Evolutionary conservation across 495 filamentous ascomycete species (phyloP).

Genomic region (Cercophora sp.): DNA sequence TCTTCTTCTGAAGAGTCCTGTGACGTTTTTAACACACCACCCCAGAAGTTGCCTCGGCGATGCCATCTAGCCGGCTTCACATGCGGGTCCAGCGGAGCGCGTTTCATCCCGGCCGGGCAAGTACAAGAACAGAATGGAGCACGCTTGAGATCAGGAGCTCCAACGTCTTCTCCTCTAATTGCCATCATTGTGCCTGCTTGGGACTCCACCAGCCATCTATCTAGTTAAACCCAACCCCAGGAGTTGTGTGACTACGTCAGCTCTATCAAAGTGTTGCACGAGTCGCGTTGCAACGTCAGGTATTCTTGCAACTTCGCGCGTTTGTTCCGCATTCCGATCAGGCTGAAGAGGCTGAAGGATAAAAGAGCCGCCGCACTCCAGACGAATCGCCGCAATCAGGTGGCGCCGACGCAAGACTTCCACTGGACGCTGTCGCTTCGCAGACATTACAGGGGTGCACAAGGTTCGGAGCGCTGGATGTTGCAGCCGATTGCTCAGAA

Average conservation of each 20-base stretch:
- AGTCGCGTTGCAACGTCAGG: neutral
- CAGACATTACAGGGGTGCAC: conserved; percentile 13
- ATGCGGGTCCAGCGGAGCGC: conserved; percentile 1
- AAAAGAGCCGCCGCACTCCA: conserved; percentile 5
- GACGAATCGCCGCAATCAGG: conserved; percentile 9
- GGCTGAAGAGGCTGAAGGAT: conserved; percentile 14
- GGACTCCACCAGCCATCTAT: too few species aligned
- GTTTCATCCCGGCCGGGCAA: neutral
- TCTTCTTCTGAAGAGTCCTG: too few species aligned
- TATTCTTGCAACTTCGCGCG: neutral
- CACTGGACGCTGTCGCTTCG: neutral
- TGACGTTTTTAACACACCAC: too few species aligned
- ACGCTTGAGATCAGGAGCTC: neutral
- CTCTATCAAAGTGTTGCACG: neutral
- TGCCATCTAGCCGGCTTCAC: conserved; percentile 4
- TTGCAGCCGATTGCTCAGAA: neutral
- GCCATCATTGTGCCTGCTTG: too few species aligned
- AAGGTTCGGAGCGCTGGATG: neutral
- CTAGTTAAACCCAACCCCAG: too few species aligned
- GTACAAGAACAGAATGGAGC: conserved; percentile 7
- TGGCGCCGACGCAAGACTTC: conserved; percentile 7
- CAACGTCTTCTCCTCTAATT: neutral
- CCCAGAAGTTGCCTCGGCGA: conserved; percentile 8
- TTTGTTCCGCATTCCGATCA: conserved; percentile 1
- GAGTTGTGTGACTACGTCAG: too few species aligned